Evolutionary conservation across 78 protist genomes (phyloP).

Genomic region (Dictyostelium intermedium): DNA sequence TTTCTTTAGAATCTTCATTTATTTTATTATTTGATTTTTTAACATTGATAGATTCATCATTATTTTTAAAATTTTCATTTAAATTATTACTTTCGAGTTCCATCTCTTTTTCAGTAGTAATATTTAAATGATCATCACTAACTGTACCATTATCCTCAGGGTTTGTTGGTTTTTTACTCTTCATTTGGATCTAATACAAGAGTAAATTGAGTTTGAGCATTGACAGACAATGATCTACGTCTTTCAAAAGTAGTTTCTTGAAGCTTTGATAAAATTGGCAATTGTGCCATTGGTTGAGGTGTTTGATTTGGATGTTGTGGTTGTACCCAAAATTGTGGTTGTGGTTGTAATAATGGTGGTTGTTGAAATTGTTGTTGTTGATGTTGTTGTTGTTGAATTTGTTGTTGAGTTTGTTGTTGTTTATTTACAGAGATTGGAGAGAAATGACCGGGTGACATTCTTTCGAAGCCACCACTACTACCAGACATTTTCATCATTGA

Average conservation of each 20-base stretch:
- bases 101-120: not conserved
- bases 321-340: slow-evolving; percentile 39
- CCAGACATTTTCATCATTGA: not conserved
- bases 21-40: not conserved
- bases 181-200: slow-evolving; percentile 37
- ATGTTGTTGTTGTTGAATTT: not conserved
- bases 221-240: slow-evolving; percentile 55
- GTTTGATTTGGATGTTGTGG: slow-evolving; percentile 55
- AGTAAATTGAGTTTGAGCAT: slow-evolving; percentile 72
- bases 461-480: not conserved
- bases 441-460: slow-evolving; percentile 17
- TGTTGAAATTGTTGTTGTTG: not conserved
- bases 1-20: not conserved
- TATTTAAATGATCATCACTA: not conserved
- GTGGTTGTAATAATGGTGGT: slow-evolving; percentile 8
- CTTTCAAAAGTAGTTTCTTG: slow-evolving; percentile 49
- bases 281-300: slow-evolving; percentile 32
- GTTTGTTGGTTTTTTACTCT: not conserved
- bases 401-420: slow-evolving; percentile 7
- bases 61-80: not conserved
- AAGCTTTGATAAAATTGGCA: slow-evolving; percentile 43
- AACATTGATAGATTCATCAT: not conserved
- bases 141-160: not conserved
- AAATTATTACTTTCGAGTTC: not conserved
- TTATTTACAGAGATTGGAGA: slow-evolving; percentile 12